Percentiles rank a stretch among this genome's conserved stretches.
These are phyloP conservation scores for Aschersonia sp. DNA, from an alignment of 2,329 filamentous ascomycete species.

Conservation along the genomic window DNA sequence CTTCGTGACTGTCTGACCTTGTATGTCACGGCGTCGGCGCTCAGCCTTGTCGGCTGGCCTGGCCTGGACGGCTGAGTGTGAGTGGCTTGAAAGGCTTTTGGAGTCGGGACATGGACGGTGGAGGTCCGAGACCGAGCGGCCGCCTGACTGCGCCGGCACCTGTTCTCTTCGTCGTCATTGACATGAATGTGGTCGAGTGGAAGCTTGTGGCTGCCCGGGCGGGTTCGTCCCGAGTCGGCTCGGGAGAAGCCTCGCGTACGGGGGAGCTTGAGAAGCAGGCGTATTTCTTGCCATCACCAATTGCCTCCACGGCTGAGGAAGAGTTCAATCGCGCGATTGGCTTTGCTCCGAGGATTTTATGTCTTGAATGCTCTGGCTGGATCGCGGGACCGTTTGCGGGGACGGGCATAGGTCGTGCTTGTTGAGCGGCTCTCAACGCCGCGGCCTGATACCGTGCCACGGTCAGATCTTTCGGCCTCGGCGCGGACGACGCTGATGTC, in stretches of 20 bases:
- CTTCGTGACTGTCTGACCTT: no score
- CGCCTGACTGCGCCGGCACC: conserved; percentile 24
- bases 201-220: conserved; percentile 26
- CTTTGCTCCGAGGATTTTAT: conserved; percentile 26
- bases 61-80: conserved; percentile 30
- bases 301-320: conserved; percentile 10
- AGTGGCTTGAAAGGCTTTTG: conserved; percentile 42
- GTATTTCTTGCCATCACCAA: conserved; percentile 30
- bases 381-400: conserved; percentile 9
- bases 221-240: conserved; percentile 9
- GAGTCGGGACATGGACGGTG: conserved; percentile 34
- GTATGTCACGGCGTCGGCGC: no score
- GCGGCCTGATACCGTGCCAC: conserved; percentile 13
- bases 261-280: conserved; percentile 45
- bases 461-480: conserved; percentile 5
- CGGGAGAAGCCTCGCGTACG: conserved; percentile 13
- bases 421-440: conserved; percentile 8
- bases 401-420: conserved; percentile 2
- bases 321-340: conserved; percentile 18
- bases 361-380: conserved; percentile 16
- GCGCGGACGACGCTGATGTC: conserved; percentile 3
- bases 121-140: conserved; percentile 27
- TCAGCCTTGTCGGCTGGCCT: not conserved
- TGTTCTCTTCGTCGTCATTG: conserved; percentile 12
- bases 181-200: conserved; percentile 35